These are phyloP conservation scores for Pterocarpus macrocarpus DNA, from an alignment of 306 rosid species.

Conservation along the genomic window DNA sequence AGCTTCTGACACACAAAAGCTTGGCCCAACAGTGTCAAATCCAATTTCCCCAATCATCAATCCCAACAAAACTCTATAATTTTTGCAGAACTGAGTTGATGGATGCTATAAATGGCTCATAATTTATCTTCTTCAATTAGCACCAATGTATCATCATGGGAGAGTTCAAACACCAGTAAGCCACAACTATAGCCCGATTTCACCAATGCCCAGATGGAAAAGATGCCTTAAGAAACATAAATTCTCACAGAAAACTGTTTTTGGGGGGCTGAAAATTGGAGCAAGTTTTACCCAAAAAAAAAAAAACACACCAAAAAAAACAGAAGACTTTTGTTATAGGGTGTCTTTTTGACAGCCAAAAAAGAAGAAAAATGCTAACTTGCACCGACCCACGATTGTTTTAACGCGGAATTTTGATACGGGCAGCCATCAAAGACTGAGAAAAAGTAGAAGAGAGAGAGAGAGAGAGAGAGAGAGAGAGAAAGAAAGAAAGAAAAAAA, in stretches of 20 bases:
- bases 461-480: slow-evolving; percentile 32
- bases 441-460: slow-evolving; percentile 51
- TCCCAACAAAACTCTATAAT: slow-evolving; percentile 40
- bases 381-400: slow-evolving; percentile 76
- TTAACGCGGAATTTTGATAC: slow-evolving; percentile 49
- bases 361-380: slow-evolving; percentile 61
- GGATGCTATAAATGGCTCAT: slow-evolving; percentile 40
- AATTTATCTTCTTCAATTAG: slow-evolving; percentile 45
- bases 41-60: slow-evolving; percentile 45
- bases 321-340: slow-evolving; percentile 46
- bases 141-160: slow-evolving; percentile 41
- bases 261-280: slow-evolving; percentile 18
- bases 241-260: slow-evolving; percentile 26
- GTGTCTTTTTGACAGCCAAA: slow-evolving; percentile 70
- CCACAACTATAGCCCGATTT: slow-evolving; percentile 33
- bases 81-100: slow-evolving; percentile 49
- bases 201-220: slow-evolving; percentile 13
- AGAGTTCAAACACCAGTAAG: slow-evolving; percentile 35
- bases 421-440: slow-evolving; percentile 83
- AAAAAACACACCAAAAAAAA: slow-evolving; percentile 1
- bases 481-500: slow-evolving; percentile 16
- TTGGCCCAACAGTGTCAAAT: slow-evolving; percentile 40
- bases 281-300: slow-evolving; percentile 28
- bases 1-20: slow-evolving; percentile 54
- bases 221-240: slow-evolving; percentile 15